These are phyloP conservation scores for Penicillium sp. DNA, from an alignment of 2,329 filamentous ascomycete species.

Conservation along the genomic window DNA sequence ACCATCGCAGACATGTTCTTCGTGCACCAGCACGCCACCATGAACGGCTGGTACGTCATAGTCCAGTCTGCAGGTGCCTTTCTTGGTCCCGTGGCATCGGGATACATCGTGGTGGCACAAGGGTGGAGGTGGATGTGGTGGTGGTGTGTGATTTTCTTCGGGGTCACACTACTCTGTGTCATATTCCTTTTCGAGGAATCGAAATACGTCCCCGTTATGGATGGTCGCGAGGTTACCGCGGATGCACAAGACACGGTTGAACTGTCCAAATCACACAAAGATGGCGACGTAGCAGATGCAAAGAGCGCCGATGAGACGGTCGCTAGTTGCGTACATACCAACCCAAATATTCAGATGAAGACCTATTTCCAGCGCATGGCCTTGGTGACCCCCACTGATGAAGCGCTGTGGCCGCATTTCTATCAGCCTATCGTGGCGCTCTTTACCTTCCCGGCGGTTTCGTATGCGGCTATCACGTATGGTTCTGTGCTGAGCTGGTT, in stretches of 20 bases:
- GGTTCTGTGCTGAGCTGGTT: conserved; percentile 33
- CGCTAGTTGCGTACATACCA: conserved; percentile 10
- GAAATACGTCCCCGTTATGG: conserved; percentile 10
- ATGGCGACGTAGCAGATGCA: neutral
- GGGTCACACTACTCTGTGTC: conserved; percentile 34
- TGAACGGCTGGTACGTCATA: conserved; percentile 43
- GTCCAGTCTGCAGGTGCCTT: conserved; percentile 27
- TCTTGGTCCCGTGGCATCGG: conserved; percentile 29
- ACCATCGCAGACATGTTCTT: conserved; percentile 44
- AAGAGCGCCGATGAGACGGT: neutral
- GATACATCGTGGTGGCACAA: conserved; percentile 31
- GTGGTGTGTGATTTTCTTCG: conserved; percentile 40
- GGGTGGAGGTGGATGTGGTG: conserved; percentile 48
- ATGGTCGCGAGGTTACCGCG: neutral
- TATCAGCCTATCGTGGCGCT: conserved; percentile 25
- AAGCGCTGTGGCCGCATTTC: conserved; percentile 18
- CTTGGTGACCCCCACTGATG: conserved; percentile 21
- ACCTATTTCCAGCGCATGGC: conserved; percentile 40
- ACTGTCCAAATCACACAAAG: neutral
- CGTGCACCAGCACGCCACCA: conserved; percentile 39
- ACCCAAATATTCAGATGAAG: conserved; percentile 32
- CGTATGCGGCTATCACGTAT: conserved; percentile 35
- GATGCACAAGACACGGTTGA: conserved; percentile 2
- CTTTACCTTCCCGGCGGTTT: conserved; percentile 43
- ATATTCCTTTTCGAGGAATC: conserved; percentile 43